These are phyloP conservation scores for Phytophthora citricola DNA, from an alignment of 352 stramenopile species.

Conservation along the genomic window DNA sequence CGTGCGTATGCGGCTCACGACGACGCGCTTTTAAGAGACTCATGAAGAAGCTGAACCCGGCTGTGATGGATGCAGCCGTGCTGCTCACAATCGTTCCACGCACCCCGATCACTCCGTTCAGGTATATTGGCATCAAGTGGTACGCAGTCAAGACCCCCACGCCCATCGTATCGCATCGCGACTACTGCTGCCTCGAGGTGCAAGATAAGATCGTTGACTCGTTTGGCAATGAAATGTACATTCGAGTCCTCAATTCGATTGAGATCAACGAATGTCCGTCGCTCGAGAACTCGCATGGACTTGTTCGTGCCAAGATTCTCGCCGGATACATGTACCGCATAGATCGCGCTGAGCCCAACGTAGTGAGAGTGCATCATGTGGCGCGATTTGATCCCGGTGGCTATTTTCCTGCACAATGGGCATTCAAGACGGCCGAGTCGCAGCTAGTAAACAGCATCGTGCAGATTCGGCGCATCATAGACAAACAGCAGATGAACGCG, in stretches of 20 bases:
- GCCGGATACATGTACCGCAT: conserved; percentile 81
- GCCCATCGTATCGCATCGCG: conserved; percentile 80
- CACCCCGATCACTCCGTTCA: conserved; percentile 69
- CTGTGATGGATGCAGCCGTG: conserved; percentile 81
- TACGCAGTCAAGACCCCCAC: conserved; percentile 85
- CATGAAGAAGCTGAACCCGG: conserved; percentile 83
- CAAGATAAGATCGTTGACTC: conserved; percentile 87
- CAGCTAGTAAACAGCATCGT: conserved; percentile 81
- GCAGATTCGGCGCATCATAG: conserved; percentile 81
- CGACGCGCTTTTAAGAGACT: conserved; percentile 72
- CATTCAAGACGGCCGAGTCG: conserved; percentile 85
- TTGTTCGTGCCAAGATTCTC: conserved; percentile 86
- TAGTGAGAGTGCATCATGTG: conserved; percentile 86
- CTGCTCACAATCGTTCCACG: conserved; percentile 81
- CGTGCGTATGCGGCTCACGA: conserved; percentile 83
- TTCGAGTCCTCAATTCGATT: conserved; percentile 84
- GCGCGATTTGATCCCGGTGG: conserved; percentile 71
- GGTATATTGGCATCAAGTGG: conserved; percentile 91
- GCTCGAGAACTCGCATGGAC: conserved; percentile 85
- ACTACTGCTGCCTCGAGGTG: conserved; percentile 89
- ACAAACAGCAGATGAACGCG: conserved; percentile 89
- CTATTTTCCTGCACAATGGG: conserved; percentile 84
- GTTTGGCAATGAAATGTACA: conserved; percentile 87
- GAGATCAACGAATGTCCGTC: conserved; percentile 83
- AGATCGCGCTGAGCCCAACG: conserved; percentile 69